Percentiles rank a stretch among this genome's conserved stretches.
Evolutionary conservation across 345 rosid species (phyloP).

Genomic region (Pistacia integerrima): DNA sequence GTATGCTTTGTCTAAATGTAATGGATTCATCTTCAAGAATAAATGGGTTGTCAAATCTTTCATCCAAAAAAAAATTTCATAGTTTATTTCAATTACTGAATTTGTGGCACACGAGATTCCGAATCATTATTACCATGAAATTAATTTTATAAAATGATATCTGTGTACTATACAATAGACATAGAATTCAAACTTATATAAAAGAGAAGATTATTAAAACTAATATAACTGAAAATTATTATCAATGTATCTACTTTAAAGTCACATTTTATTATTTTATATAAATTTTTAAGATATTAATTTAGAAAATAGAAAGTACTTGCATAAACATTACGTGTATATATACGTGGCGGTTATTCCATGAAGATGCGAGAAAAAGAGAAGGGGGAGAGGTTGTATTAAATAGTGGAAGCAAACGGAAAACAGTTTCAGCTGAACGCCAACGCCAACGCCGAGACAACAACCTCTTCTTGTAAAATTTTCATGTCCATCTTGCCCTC

Average conservation of each 20-base stretch:
- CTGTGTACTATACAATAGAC: too few relatives aligned
- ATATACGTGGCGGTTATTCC: neutral
- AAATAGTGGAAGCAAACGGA: neutral
- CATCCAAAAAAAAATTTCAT: neutral
- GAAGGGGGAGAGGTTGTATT: neutral
- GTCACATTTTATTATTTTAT: too few relatives aligned
- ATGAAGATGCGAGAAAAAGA: neutral
- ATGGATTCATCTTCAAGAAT: neutral
- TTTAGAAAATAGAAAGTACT: too few relatives aligned
- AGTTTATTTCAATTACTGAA: neutral
- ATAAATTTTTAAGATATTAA: too few relatives aligned
- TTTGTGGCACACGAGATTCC: neutral
- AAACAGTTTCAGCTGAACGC: constrained; percentile 34
- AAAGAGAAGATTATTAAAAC: too few relatives aligned
- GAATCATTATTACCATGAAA: too few relatives aligned
- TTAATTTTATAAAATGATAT: too few relatives aligned
- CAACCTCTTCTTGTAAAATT: constrained; percentile 29
- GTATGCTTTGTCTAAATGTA: neutral
- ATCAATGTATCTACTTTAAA: too few relatives aligned
- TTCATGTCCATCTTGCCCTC: constrained; percentile 99
- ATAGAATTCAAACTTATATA: too few relatives aligned
- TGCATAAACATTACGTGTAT: too few relatives aligned
- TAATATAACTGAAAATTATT: too few relatives aligned
- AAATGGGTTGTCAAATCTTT: neutral
- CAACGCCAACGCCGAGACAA: constrained; percentile 37